Evolutionary conservation across 192 early-diverging fungal genomes (phyloP), one percentile per base, ranked within the genome.

Genomic region (Podila horticola): DNA sequence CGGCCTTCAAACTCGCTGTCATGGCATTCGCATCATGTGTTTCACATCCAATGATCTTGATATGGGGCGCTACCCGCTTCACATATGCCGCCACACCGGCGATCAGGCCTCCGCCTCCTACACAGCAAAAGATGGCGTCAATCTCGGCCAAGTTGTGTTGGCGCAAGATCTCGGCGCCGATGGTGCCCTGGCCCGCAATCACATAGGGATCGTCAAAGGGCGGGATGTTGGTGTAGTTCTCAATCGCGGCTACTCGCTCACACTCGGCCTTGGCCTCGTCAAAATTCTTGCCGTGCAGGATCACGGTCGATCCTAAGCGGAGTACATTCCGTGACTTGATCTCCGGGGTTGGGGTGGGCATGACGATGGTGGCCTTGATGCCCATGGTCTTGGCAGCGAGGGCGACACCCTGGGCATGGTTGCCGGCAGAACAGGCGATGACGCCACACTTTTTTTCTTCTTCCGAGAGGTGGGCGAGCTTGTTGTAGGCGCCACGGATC

Each of bases 151-250:
- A 50, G 59, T 85, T 85, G 58, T 82, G 75, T 74, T 95, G 93
- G 51, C 92, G 87, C 63, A 94, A 76, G 15, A 94, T 88, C 86
- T 99, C 97, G 67, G 97, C 87, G 22, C 90, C 97, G 49, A 97
- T 92, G 9, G 97, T 99, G 41, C 97, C 98, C 85, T 99, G 98
- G 5, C 98, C 98, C n/a, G 98, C 98, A 83, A 98, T 98, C 24
- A 99, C 97, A 75, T 94, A 92, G 7, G 97, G 98, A 68, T 99
- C 97, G 83, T 99, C 97, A 82, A 95, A 99, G 8, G 98, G 97
- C 19, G 96, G 97, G 74, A 99, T 98, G 82, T 98, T 94, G 66
- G 92, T 94, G 50, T 93, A 90, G 15, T 94, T 91, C 28, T 93
- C 85, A 24, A 94, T 68, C 61, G 86, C 76, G 9, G 86, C 84